These are phyloP conservation scores for Letharia lupina DNA, from an alignment of 495 filamentous ascomycete genomes.

Conservation along the genomic window DNA sequence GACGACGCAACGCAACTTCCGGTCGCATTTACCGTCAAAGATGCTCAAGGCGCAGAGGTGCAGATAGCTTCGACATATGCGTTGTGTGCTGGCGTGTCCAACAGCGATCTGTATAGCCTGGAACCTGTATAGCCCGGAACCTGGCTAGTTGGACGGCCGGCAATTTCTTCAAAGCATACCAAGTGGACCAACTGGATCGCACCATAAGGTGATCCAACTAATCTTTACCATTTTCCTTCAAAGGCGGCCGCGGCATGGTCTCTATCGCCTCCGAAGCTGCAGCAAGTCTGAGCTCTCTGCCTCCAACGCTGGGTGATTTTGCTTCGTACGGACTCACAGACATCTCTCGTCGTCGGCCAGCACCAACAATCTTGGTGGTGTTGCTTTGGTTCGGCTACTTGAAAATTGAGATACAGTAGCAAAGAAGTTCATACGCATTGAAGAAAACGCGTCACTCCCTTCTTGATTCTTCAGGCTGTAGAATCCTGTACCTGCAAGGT, in stretches of 20 bases:
- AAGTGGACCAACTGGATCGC: background rate
- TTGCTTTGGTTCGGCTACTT: too few relatives aligned
- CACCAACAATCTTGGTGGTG: too few relatives aligned
- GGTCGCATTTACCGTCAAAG: conserved; percentile 5
- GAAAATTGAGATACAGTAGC: too few relatives aligned
- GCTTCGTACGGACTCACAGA: background rate
- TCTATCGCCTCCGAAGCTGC: background rate
- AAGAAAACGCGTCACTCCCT: too few relatives aligned
- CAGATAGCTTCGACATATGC: conserved; percentile 9
- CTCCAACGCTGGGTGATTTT: background rate
- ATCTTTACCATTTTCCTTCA: background rate
- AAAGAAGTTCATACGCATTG: too few relatives aligned
- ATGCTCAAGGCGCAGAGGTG: conserved; percentile 7
- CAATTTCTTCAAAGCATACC: conserved; percentile 11
- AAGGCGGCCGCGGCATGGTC: conserved; percentile 1
- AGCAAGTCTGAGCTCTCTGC: background rate
- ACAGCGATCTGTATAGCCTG: conserved; percentile 13
- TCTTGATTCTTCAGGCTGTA: too few relatives aligned
- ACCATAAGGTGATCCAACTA: background rate
- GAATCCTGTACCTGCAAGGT: too few relatives aligned
- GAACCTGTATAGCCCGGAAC: background rate
- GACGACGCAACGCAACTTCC: conserved; percentile 11
- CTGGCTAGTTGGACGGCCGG: conserved; percentile 9
- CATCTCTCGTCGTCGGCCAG: background rate
- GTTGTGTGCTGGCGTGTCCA: conserved; percentile 13